Conservation (phyloP, 768 basidiomycete genomes). For the Suillus clintonianus region DNA sequence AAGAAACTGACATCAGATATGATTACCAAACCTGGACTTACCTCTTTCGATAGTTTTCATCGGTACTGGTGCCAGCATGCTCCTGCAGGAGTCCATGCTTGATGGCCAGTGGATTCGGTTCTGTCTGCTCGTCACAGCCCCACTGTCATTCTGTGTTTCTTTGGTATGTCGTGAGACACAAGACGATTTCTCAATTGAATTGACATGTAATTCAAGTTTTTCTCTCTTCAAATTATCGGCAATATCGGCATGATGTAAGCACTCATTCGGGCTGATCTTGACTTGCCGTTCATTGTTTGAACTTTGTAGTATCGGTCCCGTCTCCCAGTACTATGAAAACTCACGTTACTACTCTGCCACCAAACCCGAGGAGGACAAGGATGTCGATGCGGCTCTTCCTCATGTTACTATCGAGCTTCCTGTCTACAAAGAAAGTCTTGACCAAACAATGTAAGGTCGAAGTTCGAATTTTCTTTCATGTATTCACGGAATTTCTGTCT, state of each 20-base stretch:
- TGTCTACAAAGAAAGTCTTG: slow-evolving; percentile 85
- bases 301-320: slow-evolving; percentile 65
- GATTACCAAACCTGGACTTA: slow-evolving; percentile 9
- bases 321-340: slow-evolving; percentile 84
- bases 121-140: slow-evolving; percentile 60
- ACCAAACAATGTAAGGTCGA: slow-evolving; percentile 72
- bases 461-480: not conserved
- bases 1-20: slow-evolving; percentile 22
- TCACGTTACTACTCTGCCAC: slow-evolving; percentile 80
- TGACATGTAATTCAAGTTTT: slow-evolving; percentile 51
- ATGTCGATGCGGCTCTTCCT: slow-evolving; percentile 64
- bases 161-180: slow-evolving; percentile 47
- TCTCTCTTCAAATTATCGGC: slow-evolving; percentile 67
- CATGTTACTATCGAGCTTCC: slow-evolving; percentile 83
- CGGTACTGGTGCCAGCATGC: slow-evolving; percentile 54
- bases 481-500: not conserved
- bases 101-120: slow-evolving; percentile 69
- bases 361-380: slow-evolving; percentile 60
- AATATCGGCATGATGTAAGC: slow-evolving; percentile 67
- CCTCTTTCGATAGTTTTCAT: slow-evolving; percentile 57
- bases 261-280: slow-evolving; percentile 5
- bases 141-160: slow-evolving; percentile 76
- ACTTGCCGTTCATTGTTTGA: not conserved
- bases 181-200: slow-evolving; percentile 4
- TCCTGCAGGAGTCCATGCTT: slow-evolving; percentile 67